A percentile compares a stretch with the other conserved stretches of the same genome.
These are phyloP conservation scores for Tulasnella calospora DNA, from an alignment of 768 basidiomycete genomes.

Conservation along the genomic window DNA sequence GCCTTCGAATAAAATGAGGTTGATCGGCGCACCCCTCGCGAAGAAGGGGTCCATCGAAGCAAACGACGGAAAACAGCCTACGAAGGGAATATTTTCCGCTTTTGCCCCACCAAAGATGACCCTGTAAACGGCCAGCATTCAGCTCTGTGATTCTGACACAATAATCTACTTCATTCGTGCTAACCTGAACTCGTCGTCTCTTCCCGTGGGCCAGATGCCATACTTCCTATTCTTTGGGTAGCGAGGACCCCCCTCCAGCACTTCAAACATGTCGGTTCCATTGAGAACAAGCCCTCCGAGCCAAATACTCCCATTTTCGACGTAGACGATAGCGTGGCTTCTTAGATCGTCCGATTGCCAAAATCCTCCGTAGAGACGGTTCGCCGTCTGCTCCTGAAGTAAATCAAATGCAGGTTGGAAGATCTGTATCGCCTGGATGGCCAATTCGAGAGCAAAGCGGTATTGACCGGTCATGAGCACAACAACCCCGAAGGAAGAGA, in stretches of 20 bases:
- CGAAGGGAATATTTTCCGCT: not conserved
- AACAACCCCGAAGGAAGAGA: constrained; percentile 34
- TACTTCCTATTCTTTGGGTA: constrained; percentile 17
- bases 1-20: constrained; percentile 12
- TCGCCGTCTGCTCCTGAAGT: too few relatives aligned
- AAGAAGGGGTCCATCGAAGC: constrained; percentile 8
- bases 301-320: constrained; percentile 33
- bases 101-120: not conserved
- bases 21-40: not conserved
- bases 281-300: constrained; percentile 22
- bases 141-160: not conserved
- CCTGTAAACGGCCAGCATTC: not conserved
- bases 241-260: constrained; percentile 29
- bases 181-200: constrained; percentile 37
- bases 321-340: constrained; percentile 13
- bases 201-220: constrained; percentile 32
- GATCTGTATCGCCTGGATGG: too few relatives aligned
- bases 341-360: too few relatives aligned
- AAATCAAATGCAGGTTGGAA: too few relatives aligned
- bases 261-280: constrained; percentile 31
- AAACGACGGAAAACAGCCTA: not conserved
- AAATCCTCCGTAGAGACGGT: too few relatives aligned
- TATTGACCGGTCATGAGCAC: constrained; percentile 32
- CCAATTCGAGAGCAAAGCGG: too few relatives aligned
- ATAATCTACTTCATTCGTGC: constrained; percentile 1